Base-by-base conservation (phyloP, 2,329 filamentous ascomycete species). In the Aspergillus sclerotialis region DNA sequence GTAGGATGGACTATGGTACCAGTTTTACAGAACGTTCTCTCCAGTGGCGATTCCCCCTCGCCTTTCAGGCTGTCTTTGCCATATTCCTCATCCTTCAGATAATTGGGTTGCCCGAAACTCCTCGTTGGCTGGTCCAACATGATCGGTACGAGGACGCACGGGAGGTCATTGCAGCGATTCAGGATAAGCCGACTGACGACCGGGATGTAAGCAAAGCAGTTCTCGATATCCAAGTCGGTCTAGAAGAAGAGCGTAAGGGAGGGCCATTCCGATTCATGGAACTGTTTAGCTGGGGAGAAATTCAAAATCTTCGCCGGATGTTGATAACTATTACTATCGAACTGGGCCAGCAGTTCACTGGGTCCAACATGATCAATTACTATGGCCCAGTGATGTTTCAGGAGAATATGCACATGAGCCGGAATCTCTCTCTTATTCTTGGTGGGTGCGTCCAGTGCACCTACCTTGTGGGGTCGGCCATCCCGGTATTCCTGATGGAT, bases 371-470 rank as follows among this genome's bases (percentile, higher is more conserved):
- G 50, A 61, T 64, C n/a, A 63, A 59, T 12, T 63, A 61, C 39
- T 68, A 68, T 28, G 55, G 58, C 0, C 59, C 65, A 0, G 47
- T 58, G 1, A 57, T 69, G 13, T 64, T 63, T 30, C 47, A 64
- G 28, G 42, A 56, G 1, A 58, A 53, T 7, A 64, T 68, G 56
- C 43, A 52, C 2, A 40, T 69, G 4, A 52, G 53, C 9, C 61
- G 67, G 2, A 64, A 72, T n/a, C 52, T 76, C 21, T 69, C 72
- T 19, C 54, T 76, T 25, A 64, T 77, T 4, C 56, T 77, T 1
- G 72, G 70, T 14, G 73, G 73, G 3, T 62, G 54, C 33, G 60
- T 56, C 18, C 58, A 58, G 14, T 53, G 55, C 30, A 61, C 56
- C 0, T 69, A 65, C 35, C 46, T 68, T 7, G 52, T 63, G 10